These are phyloP conservation scores for Saxophila tyrrhenica DNA, from an alignment of 495 filamentous ascomycete species.

Conservation along the genomic window DNA sequence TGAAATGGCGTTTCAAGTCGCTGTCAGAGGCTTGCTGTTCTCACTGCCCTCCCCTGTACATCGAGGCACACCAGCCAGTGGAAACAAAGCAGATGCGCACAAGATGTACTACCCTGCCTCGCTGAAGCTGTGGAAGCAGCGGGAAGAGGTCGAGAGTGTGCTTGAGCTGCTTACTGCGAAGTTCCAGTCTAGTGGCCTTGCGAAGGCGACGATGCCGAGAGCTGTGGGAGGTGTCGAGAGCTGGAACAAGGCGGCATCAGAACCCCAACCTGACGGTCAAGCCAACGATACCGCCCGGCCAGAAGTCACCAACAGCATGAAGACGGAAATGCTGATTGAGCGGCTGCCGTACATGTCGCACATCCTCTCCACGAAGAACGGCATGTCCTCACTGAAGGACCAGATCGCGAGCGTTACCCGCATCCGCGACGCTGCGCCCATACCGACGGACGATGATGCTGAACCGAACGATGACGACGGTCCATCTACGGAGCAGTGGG, in stretches of 20 bases:
- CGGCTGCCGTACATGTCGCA: slow-evolving; percentile 72
- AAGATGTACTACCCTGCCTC: slow-evolving; percentile 83
- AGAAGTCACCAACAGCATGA: slow-evolving; percentile 43
- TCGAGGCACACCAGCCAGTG: slow-evolving; percentile 36
- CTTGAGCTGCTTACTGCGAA: slow-evolving; percentile 51
- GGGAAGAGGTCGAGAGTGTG: slow-evolving; percentile 64
- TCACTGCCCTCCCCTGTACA: slow-evolving; percentile 76
- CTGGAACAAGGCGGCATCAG: slow-evolving; percentile 25
- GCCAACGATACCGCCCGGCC: no score
- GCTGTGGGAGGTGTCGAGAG: slow-evolving; percentile 23
- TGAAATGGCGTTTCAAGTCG: slow-evolving; percentile 82
- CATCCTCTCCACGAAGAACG: slow-evolving; percentile 36
- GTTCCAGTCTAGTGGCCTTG: slow-evolving; percentile 29
- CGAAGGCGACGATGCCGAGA: not conserved
- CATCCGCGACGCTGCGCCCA: slow-evolving; percentile 44
- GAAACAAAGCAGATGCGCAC: slow-evolving; percentile 45
- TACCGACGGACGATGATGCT: slow-evolving; percentile 20
- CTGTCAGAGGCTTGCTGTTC: slow-evolving; percentile 71
- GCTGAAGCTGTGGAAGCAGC: slow-evolving; percentile 61
- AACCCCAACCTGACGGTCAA: no score
- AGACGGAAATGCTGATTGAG: slow-evolving; percentile 59
- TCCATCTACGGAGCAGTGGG: slow-evolving; percentile 38
- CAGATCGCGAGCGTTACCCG: slow-evolving; percentile 60
- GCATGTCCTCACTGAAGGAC: slow-evolving; percentile 22
- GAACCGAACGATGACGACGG: slow-evolving; percentile 38